Base-by-base conservation (phyloP, 2,329 filamentous ascomycete genomes). In the Phyllosticta citribraziliensis region DNA sequence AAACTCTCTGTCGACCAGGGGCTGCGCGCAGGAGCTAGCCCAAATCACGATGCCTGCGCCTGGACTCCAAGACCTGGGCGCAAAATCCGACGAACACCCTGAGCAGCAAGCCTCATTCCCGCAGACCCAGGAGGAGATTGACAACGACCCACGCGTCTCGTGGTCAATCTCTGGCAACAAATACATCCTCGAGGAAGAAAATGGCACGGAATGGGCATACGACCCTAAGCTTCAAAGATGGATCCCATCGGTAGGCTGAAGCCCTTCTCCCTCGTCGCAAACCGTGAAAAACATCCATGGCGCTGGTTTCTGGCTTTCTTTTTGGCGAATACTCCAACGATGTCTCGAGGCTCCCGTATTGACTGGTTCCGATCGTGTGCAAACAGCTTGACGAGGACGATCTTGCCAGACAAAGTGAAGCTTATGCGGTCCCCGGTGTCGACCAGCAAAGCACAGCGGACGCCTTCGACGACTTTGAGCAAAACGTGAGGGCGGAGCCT, bases 201-300 rank as follows among this genome's bases (percentile, higher is more conserved):
- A 69, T 61, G 56, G 90, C 58, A 83, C 85, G 64, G 92, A 96
- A 73, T 96, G 87, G 76, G 88, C 92, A 72, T 97, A 88, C 76
- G 86, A 95, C 73, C 75, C 82, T 56, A 80, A 79, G 57, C 75
- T 86, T 66, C 86, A 84, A 75, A 83, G 84, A 74, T 97, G 92
- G 92, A 81, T 91, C 59, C 87, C 85, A 66, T 79, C 81, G 71
- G 84, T 82, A 79, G 67, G 74, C 60, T 58, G 25, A 47, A 52
- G 56, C 55, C 60, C 69, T 63, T 62, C 63, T 57, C 33, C 60
- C 63, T 67, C 35, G 33, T 51, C 35, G 55, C 33, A 53, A 33
- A 57, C 51, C 19, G 24, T 11, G 52, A 35, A 33, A 33, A 47
- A 56, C 19, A 62, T 57, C 60, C 64, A 63, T 67, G 63, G 63